phyloP scores from a whole-genome alignment of 371 early-diverging fungal genomes.

The Smittium culicis region DNA sequence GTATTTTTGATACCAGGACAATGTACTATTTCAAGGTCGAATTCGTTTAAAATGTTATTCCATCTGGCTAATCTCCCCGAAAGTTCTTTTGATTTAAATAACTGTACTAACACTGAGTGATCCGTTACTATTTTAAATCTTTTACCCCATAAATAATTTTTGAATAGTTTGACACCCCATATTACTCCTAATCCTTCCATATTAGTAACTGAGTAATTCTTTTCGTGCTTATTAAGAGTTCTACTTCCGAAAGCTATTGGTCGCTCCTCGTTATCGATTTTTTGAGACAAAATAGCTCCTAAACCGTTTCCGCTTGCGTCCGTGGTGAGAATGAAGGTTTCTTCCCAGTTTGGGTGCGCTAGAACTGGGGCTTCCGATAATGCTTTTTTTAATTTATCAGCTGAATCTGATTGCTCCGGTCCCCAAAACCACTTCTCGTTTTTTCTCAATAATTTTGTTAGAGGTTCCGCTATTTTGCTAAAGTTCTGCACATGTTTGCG shows the following conservation, averaged over 20 bases:
- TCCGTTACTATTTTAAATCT: conserved; percentile 3
- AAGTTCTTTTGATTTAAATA: not conserved
- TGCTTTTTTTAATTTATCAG: conserved; percentile 4
- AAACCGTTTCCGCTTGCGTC: not conserved
- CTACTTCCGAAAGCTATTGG: not conserved
- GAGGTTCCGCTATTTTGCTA: not conserved
- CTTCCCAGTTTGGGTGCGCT: conserved; percentile 2
- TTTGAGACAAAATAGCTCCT: conserved; percentile 2
- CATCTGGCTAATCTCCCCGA: conserved; percentile 9
- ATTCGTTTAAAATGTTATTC: not conserved
- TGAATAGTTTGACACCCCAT: conserved; percentile 4
- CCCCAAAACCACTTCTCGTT: conserved; percentile 1
- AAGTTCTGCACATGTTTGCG: not conserved
- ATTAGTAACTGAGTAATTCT: conserved; percentile 11
- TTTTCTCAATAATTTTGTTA: conserved; percentile 1
- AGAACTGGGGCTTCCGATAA: conserved; percentile 1
- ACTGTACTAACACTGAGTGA: conserved; percentile 7
- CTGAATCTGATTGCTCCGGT: not conserved
- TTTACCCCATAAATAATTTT: conserved; percentile 8
- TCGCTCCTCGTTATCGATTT: not conserved
- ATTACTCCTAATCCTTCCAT: conserved; percentile 1
- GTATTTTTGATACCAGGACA: not conserved
- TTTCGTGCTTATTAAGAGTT: not conserved
- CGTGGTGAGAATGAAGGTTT: not conserved
- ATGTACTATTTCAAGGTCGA: conserved; percentile 5